Percentiles rank a stretch among this genome's conserved stretches.
These are phyloP conservation scores for Meira nashicola DNA, from an alignment of 1,284 basidiomycete species.

Conservation along the genomic window DNA sequence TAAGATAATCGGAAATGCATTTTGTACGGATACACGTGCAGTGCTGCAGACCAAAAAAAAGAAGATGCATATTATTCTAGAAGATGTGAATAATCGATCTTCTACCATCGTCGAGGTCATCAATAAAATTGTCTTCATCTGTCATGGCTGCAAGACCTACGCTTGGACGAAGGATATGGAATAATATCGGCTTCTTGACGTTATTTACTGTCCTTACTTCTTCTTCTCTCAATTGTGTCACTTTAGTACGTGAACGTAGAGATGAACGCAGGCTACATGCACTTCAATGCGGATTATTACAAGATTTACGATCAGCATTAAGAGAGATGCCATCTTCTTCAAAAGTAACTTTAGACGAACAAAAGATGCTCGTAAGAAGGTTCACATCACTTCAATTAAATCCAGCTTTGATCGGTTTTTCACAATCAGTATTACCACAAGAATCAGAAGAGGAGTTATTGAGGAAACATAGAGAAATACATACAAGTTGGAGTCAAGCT, in stretches of 20 bases:
- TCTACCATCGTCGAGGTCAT: too few species aligned
- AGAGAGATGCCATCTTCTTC: neutral
- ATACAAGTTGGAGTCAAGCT: slow-evolving; percentile 1
- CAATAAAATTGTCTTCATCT: too few species aligned
- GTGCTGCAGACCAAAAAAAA: too few species aligned
- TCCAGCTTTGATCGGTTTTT: neutral
- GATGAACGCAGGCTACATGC: slow-evolving; percentile 3
- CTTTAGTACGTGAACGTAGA: neutral
- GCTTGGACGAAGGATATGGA: neutral
- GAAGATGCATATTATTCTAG: too few species aligned
- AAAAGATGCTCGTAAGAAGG: neutral
- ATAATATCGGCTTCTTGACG: neutral
- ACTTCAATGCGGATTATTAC: neutral
- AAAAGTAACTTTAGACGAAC: neutral
- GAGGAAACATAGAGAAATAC: neutral
- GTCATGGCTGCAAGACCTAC: neutral
- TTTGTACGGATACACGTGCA: too few species aligned
- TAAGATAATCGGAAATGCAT: too few species aligned
- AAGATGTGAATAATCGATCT: too few species aligned
- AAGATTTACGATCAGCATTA: neutral
- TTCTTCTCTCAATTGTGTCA: neutral
- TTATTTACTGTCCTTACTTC: neutral
- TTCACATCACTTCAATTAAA: neutral
- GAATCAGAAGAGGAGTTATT: neutral
- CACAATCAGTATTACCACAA: neutral